Conservation (phyloP, 257 asterid genomes). For the Vinca minor region DNA sequence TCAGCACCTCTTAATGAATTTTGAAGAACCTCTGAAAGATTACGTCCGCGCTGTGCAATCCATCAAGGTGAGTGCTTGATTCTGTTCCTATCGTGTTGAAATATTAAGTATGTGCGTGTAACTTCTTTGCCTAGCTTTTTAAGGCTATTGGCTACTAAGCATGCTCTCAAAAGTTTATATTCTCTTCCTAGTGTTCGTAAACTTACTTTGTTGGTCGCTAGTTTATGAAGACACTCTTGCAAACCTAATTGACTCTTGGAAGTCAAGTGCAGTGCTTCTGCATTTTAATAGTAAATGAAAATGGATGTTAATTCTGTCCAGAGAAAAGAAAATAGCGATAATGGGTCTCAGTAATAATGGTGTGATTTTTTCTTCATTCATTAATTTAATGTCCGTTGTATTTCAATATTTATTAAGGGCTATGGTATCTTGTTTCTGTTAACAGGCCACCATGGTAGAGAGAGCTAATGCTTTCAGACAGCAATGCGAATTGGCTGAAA, state of each 20-base stretch:
- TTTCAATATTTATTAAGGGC: conserved; percentile 7
- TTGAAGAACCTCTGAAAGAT: conserved; percentile 94
- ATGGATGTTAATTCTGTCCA: background rate
- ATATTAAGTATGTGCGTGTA: too few species aligned
- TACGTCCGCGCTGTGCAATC: conserved; percentile 97
- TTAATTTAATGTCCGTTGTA: too few species aligned
- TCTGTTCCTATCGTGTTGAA: too few species aligned
- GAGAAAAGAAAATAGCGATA: background rate
- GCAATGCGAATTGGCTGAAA: conserved; percentile 76
- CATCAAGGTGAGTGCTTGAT: conserved; percentile 78
- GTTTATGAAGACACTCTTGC: background rate
- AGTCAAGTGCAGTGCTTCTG: background rate
- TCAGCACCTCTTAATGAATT: conserved; percentile 84
- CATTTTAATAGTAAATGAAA: background rate
- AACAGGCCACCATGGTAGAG: conserved; percentile 81
- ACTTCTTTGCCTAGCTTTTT: conserved; percentile 9
- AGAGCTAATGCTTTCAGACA: conserved; percentile 86
- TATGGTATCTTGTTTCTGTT: too few species aligned
- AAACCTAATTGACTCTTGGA: background rate
- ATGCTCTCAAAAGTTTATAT: background rate
- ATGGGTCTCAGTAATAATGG: background rate
- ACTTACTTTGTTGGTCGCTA: background rate
- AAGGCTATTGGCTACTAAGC: background rate
- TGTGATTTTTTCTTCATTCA: conserved; percentile 7
- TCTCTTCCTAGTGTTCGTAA: background rate